Evolutionary conservation across 257 asterid genomes (phyloP), one percentile per base, ranked within the genome.

Genomic region (Nicotiana tabacum): DNA sequence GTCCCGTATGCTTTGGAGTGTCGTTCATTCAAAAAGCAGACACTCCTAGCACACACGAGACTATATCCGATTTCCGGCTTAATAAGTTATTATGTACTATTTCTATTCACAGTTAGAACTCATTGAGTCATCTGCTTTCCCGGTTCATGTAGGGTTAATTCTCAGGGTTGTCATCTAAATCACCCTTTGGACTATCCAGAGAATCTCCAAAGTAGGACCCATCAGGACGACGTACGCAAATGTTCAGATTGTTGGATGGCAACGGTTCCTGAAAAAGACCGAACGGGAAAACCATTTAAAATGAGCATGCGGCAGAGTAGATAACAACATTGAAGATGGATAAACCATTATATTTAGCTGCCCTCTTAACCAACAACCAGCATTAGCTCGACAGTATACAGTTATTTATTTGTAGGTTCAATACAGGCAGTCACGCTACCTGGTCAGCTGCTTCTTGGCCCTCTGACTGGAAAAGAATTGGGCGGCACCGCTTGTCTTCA

Each of bases 401-500:
- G 24, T 51, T 39, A 74, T 76, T 51, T 15, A 8, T 46, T 24
- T 16, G 30, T 48, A 76, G 46, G 29, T 76, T 51, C 16, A 29
- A 76, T 51, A 76, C 9, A 17, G 24, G 9, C 51, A 43, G 51
- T 43, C 51, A 43, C 11, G 53, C 55, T 89, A 95, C 99, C 96
- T 90, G 90, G 86, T 91, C 97, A 69, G 80, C 77, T 24, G 84
- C 24, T 43, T 86, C 96, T 85, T 90, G 98, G 66, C 97, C 97
- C 88, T 94, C 98, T 13, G 94, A 91, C 72, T 77, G 97, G 88
- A 96, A 92, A 30, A 96, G 83, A 69, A 96, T 96, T 16, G 99
- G 99, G 7, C 99, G 89, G 83, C 99, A 96, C 29, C 95, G 86
- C 86, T 91, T 94, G 88, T 96, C 99, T 88, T 96, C 99, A 32